A percentile compares a stretch with the other conserved stretches of the same genome.
phyloP scores from a whole-genome alignment of 2,329 filamentous ascomycete species.

The Stagonosporopsis chrysanthemi region DNA sequence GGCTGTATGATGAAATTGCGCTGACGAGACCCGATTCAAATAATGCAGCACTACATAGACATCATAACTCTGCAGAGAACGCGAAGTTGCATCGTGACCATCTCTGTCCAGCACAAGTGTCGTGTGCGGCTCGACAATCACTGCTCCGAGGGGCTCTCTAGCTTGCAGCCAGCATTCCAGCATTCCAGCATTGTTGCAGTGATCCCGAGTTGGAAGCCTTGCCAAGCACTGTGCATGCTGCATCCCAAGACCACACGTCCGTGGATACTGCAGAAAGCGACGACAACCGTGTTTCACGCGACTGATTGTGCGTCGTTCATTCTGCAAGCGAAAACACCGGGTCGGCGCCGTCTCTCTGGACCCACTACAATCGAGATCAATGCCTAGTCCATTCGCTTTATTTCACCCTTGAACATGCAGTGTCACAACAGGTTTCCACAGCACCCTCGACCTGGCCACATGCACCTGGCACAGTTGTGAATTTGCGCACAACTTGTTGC shows the following conservation, averaged over 20 bases:
- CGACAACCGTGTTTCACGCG: conserved; percentile 21
- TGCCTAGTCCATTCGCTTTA: conserved; percentile 1
- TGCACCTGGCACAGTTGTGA: neutral
- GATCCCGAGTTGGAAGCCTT: conserved; percentile 10
- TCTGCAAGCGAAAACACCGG: conserved; percentile 16
- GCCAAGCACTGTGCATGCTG: conserved; percentile 16
- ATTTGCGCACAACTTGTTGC: neutral
- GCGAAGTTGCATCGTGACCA: neutral
- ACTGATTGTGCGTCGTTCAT: conserved; percentile 14
- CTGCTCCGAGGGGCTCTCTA: neutral
- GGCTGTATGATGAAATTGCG: conserved; percentile 9
- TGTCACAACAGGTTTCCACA: conserved; percentile 16
- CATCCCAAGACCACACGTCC: conserved; percentile 7
- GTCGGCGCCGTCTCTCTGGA: conserved; percentile 16
- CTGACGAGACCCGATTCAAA: neutral
- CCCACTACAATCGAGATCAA: conserved; percentile 21
- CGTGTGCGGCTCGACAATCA: conserved; percentile 1
- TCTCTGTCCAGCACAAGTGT: neutral
- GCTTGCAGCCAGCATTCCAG: conserved; percentile 2
- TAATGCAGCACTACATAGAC: neutral
- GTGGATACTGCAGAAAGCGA: conserved; percentile 1
- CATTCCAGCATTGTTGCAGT: conserved; percentile 15
- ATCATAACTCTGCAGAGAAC: neutral
- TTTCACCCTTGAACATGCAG: conserved; percentile 6
- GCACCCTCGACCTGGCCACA: conserved; percentile 3